Percentiles rank a stretch among this genome's conserved stretches.
Conservation (phyloP, 305 asterid species). For the Solanum hybrid region DNA sequence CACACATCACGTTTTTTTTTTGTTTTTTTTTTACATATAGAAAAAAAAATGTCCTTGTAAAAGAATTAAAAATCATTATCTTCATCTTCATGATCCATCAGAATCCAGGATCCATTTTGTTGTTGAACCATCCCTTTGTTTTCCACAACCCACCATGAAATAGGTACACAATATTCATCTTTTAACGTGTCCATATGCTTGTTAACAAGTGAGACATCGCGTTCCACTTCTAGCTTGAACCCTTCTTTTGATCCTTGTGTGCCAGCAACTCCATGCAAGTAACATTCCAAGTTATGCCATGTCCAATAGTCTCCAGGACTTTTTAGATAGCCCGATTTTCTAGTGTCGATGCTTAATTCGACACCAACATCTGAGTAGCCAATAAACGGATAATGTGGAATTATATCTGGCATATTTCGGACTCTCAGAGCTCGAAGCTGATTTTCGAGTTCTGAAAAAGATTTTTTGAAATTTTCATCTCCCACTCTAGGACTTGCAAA, state of each 20-base stretch:
- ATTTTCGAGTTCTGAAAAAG: constrained; percentile 5
- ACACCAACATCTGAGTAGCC: constrained; percentile 40
- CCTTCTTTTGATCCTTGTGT: constrained; percentile 49
- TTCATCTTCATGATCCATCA: constrained; percentile 21
- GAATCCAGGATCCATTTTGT: constrained; percentile 38
- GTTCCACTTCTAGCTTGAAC: constrained; percentile 30
- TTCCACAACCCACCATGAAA: constrained; percentile 39
- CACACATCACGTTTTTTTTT: neutral
- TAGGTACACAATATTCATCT: constrained; percentile 26
- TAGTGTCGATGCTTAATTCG: constrained; percentile 34
- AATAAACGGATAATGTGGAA: constrained; percentile 36
- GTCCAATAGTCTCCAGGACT: constrained; percentile 11
- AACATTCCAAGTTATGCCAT: constrained; percentile 53
- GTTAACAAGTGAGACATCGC: constrained; percentile 43
- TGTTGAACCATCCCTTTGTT: constrained; percentile 60
- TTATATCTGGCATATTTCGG: constrained; percentile 35
- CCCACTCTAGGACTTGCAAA: constrained; percentile 64
- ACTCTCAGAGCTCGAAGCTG: constrained; percentile 37
- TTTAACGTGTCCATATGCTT: constrained; percentile 33
- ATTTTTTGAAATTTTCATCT: constrained; percentile 15
- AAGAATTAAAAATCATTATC: neutral
- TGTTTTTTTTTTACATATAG: too few species aligned
- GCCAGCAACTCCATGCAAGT: constrained; percentile 55
- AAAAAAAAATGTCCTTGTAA: neutral
- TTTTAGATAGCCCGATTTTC: constrained; percentile 39